Evolutionary conservation across 352 stramenopile species (phyloP).

Genomic region (Phytopythium vexans): DNA sequence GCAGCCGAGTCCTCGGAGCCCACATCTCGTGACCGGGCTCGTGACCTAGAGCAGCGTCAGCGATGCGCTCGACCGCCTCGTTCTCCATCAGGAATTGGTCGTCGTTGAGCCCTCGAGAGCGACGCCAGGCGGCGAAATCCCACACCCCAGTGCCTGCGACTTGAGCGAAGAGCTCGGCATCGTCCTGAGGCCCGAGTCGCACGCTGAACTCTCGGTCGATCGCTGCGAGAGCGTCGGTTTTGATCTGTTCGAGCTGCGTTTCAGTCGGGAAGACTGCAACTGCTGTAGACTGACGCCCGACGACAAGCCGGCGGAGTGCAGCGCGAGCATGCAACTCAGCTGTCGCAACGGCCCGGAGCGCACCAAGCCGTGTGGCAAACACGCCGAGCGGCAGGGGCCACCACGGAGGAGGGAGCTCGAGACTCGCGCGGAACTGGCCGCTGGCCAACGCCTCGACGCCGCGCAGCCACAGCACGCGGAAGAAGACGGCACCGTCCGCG

Average conservation of each 20-base stretch:
- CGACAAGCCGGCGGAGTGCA: background rate
- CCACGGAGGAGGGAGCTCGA: conserved; percentile 32
- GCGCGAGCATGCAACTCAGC: conserved; percentile 51
- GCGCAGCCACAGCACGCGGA: conserved; percentile 67
- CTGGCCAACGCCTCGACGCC: conserved; percentile 64
- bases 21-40: conserved; percentile 7
- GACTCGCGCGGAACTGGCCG: conserved; percentile 49
- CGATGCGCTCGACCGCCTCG: conserved; percentile 20
- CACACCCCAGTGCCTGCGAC: too few species aligned
- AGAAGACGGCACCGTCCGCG: conserved; percentile 20
- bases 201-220: conserved; percentile 41
- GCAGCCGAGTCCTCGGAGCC: conserved; percentile 38
- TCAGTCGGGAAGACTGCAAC: conserved; percentile 35
- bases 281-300: background rate
- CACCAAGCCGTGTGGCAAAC: conserved; percentile 51
- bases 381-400: conserved; percentile 50
- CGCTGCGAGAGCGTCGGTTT: conserved; percentile 33
- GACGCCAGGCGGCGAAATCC: conserved; percentile 6
- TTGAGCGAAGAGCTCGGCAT: conserved; percentile 5
- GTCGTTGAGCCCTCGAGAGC: conserved; percentile 12
- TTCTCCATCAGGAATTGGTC: conserved; percentile 39
- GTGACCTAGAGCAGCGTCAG: background rate
- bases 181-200: conserved; percentile 32
- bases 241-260: conserved; percentile 40
- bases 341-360: conserved; percentile 53